Evolutionary conservation across 2,329 filamentous ascomycete genomes (phyloP).

Genomic region (Aspergillus pseudoviridinutans): DNA sequence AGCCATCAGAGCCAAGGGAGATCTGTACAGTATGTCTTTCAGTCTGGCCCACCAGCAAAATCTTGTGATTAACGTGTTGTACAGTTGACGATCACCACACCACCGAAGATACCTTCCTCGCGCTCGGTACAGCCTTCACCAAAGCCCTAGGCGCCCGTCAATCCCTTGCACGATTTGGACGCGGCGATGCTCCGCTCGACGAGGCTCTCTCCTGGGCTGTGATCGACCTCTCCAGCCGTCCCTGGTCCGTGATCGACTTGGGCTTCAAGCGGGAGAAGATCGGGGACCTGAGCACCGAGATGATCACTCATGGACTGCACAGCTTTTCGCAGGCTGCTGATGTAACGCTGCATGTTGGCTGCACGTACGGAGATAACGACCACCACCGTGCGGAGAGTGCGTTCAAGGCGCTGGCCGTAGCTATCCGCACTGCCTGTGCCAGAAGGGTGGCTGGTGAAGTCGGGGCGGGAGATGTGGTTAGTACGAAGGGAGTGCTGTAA

Average conservation of each 20-base stretch:
- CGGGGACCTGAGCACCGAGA: slow-evolving; percentile 88
- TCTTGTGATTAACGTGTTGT: background rate
- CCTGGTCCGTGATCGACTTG: slow-evolving; percentile 77
- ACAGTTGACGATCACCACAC: slow-evolving; percentile 98
- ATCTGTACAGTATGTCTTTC: slow-evolving; percentile 72
- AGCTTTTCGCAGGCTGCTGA: slow-evolving; percentile 89
- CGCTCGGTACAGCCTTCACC: slow-evolving; percentile 81
- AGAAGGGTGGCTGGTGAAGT: slow-evolving; percentile 70
- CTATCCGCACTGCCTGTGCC: slow-evolving; percentile 71
- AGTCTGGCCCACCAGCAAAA: background rate
- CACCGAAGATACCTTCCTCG: slow-evolving; percentile 90
- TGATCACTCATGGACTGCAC: slow-evolving; percentile 93
- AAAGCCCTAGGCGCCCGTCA: slow-evolving; percentile 70
- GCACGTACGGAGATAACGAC: slow-evolving; percentile 84
- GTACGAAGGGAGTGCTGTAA: slow-evolving; percentile 86
- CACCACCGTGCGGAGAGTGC: slow-evolving; percentile 95
- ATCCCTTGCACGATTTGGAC: slow-evolving; percentile 85
- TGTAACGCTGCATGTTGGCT: slow-evolving; percentile 93
- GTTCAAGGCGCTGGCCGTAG: slow-evolving; percentile 92
- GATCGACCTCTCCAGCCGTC: slow-evolving; percentile 89
- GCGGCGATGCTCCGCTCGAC: slow-evolving; percentile 88
- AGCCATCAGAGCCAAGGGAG: slow-evolving; percentile 75
- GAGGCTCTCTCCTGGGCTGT: slow-evolving; percentile 92
- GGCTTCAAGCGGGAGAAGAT: slow-evolving; percentile 89
- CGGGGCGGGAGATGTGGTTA: slow-evolving; percentile 88